Percentiles rank a stretch among this genome's conserved stretches.
phyloP scores from a whole-genome alignment of 306 rosid genomes.

The Corylus avellana region DNA sequence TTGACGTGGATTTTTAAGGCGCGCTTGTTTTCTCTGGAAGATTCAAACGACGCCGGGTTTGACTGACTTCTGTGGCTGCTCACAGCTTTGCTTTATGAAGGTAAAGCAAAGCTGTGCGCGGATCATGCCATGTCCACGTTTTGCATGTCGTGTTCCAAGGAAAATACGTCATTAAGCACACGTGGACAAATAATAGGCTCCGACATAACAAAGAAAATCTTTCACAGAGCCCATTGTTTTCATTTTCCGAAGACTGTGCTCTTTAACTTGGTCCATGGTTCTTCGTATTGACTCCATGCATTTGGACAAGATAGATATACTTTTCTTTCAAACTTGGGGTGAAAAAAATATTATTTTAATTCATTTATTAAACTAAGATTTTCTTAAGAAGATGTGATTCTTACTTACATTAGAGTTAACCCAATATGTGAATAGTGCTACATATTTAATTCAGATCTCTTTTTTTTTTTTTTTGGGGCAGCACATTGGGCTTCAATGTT shows the following conservation, averaged over 20 bases:
- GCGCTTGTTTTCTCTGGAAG: conserved; percentile 3
- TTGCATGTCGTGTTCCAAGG: background rate
- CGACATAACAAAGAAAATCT: background rate
- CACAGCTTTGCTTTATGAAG: background rate
- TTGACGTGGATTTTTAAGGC: background rate
- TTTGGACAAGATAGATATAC: too few species aligned
- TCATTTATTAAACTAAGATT: too few species aligned
- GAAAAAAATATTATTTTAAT: too few species aligned
- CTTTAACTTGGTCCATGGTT: too few species aligned
- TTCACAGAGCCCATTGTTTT: background rate
- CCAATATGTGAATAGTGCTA: too few species aligned
- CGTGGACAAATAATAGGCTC: background rate
- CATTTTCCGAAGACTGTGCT: background rate
- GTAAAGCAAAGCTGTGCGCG: background rate
- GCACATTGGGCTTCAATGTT: too few species aligned
- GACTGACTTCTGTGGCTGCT: background rate
- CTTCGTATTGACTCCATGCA: too few species aligned
- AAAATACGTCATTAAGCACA: background rate
- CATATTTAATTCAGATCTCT: too few species aligned
- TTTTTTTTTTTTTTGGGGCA: too few species aligned
- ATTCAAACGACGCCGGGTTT: conserved; percentile 17
- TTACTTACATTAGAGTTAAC: too few species aligned
- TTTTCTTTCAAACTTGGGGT: too few species aligned
- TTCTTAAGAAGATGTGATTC: too few species aligned
- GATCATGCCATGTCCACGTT: background rate